Evolutionary conservation across 2,329 filamentous ascomycete species (phyloP).

Genomic region (Fusarium lyarnte): DNA sequence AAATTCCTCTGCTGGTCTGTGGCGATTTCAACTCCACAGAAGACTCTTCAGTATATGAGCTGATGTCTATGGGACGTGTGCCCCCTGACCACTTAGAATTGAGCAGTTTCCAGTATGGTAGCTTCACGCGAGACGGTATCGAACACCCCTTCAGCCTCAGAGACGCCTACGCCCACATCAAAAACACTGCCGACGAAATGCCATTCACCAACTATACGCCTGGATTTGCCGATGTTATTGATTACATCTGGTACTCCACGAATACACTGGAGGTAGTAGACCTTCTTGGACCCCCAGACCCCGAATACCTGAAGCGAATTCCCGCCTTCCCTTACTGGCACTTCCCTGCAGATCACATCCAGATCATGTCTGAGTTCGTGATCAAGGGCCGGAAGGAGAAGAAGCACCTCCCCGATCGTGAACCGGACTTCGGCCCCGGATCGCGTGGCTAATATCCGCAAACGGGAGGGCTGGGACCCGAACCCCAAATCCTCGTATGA

Average conservation of each 20-base stretch:
- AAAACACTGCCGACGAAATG: conserved; percentile 83
- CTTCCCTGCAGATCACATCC: conserved; percentile 92
- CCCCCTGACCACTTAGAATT: conserved; percentile 83
- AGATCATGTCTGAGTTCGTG: conserved; percentile 87
- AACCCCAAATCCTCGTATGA: conserved; percentile 1
- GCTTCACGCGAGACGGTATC: conserved; percentile 91
- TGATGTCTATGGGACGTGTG: conserved; percentile 83
- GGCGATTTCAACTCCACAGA: conserved; percentile 95
- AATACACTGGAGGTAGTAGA: conserved; percentile 87
- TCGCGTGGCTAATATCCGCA: conserved; percentile 44
- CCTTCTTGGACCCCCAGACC: conserved; percentile 86
- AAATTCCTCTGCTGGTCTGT: conserved; percentile 90
- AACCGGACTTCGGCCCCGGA: conserved; percentile 67
- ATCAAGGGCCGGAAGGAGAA: conserved; percentile 89
- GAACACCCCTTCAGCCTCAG: conserved; percentile 94
- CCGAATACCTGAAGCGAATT: conserved; percentile 83
- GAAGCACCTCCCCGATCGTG: conserved; percentile 71
- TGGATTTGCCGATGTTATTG: conserved; percentile 89
- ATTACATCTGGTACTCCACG: conserved; percentile 98
- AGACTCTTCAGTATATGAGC: conserved; percentile 89
- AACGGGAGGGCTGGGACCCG: conserved; percentile 9
- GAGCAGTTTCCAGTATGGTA: conserved; percentile 84
- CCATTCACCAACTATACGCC: conserved; percentile 98
- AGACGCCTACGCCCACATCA: conserved; percentile 85
- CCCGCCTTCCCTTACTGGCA: conserved; percentile 95